Evolutionary conservation across 2,329 filamentous ascomycete species (phyloP).

Genomic region (Malbranchea zuffiana): DNA sequence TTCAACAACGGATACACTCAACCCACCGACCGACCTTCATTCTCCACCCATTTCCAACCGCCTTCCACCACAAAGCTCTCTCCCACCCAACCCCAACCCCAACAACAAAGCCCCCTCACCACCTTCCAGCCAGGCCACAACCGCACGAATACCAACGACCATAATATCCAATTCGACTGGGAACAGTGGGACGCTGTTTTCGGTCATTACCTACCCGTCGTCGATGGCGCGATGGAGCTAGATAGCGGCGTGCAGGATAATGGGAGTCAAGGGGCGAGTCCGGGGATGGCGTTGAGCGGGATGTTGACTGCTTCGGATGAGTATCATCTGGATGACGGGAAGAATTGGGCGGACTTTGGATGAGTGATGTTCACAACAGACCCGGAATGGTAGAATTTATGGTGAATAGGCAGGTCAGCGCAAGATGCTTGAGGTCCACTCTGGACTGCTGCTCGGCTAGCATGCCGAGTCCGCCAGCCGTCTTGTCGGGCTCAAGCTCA

Average conservation of each 20-base stretch:
- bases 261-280: constrained; percentile 1
- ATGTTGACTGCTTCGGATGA: constrained; percentile 2
- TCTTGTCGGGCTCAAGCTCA: too few relatives aligned
- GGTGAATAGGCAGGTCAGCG: too few relatives aligned
- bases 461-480: too few relatives aligned
- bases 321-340: constrained; percentile 4
- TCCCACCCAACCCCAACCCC: background rate
- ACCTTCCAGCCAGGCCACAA: constrained; percentile 25
- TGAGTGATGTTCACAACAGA: constrained; percentile 1
- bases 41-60: background rate
- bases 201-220: constrained; percentile 35
- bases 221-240: constrained; percentile 35
- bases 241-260: constrained; percentile 18
- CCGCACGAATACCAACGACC: constrained; percentile 15
- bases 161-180: constrained; percentile 39
- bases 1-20: constrained; percentile 1
- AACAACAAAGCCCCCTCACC: constrained; percentile 2
- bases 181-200: constrained; percentile 41
- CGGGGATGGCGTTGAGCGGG: background rate
- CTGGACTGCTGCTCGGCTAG: too few relatives aligned
- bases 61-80: background rate
- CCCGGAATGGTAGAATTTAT: too few relatives aligned
- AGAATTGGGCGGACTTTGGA: constrained; percentile 16
- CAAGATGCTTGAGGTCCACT: too few relatives aligned
- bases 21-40: background rate